Evolutionary conservation across 108 stramenopile species (phyloP), one percentile per base, ranked within the genome.

Genomic region (Skeletonema costatum): DNA sequence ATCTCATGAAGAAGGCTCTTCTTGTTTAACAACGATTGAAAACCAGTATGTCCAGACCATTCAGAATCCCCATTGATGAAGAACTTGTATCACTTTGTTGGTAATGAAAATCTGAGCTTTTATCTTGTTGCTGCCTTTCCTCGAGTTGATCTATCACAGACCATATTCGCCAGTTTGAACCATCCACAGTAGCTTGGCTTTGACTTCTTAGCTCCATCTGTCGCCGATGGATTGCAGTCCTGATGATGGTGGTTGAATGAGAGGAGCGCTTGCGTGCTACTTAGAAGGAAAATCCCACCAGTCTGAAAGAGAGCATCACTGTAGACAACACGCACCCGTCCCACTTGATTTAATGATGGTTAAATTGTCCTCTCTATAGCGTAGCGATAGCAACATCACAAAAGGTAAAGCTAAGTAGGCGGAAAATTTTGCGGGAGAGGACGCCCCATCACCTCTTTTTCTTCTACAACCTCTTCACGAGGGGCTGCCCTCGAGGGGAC

Each of bases 1-100:
- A 87, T 60, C 70, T 89, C 89, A 30, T 90, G 78, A 14, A 80
- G 68, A 0, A 92, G 68, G 6, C 58, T 66, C 30, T 60, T 48
- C 68, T 88, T 88, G 77, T 92, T 88, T 21, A 89, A 73, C 10
- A 89, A 50, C 11, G 85, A 77, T 31, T 73, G 63, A 85, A 80
- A 86, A 29, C 76, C 80, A 7, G 41, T 30, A 61, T 84, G 48
- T 1, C 85, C 84, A 29, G 70, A 69, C 81, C 81, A 87, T 38
- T 70, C 21, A 13, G 70, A 31, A 31, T 32, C 71, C 85, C 88
- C 85, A 87, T 11, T 79, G 29, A 11, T 63, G 65, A 12, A 89
- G 69, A 42, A 89, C 82, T 63, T 71, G 31, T 12, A 86, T 46
- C 5, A 88, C 82, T 64, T 48, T 64, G 29, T 70, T 58, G 32